Percentiles rank a stretch among this genome's conserved stretches.
phyloP scores from a whole-genome alignment of 106 monocot genomes.

The Allium fistulosum region DNA sequence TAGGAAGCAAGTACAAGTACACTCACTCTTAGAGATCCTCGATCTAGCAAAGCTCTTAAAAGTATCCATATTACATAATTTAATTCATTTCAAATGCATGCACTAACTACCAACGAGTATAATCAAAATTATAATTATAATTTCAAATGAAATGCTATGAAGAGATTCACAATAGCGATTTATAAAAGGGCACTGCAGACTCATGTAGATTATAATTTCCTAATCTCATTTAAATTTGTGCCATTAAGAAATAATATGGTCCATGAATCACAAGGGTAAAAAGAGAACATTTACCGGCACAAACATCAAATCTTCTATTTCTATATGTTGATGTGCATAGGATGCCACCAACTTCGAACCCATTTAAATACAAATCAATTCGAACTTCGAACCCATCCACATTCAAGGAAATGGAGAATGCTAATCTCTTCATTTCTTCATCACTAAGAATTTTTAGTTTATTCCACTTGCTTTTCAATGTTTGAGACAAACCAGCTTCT shows the following conservation, averaged over 20 bases:
- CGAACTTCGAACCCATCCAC: slow-evolving; percentile 31
- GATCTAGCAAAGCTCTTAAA: neutral
- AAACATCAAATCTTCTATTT: slow-evolving; percentile 73
- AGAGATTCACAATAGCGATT: neutral
- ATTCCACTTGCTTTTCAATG: slow-evolving; percentile 19
- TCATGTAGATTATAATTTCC: neutral
- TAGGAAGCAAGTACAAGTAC: too few species aligned
- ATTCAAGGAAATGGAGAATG: slow-evolving; percentile 24
- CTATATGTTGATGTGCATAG: slow-evolving; percentile 86
- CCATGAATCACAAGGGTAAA: neutral
- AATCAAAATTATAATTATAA: neutral
- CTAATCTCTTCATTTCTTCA: slow-evolving; percentile 16
- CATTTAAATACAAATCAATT: slow-evolving; percentile 87
- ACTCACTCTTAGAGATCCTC: too few species aligned
- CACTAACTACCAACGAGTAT: neutral
- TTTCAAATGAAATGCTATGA: neutral
- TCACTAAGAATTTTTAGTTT: slow-evolving; percentile 19
- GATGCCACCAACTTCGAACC: slow-evolving; percentile 86
- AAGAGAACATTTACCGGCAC: slow-evolving; percentile 61
- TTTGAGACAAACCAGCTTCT: slow-evolving; percentile 24
- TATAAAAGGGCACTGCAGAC: neutral
- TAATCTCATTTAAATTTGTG: neutral
- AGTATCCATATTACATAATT: too few species aligned
- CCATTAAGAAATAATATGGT: neutral
- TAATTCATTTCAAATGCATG: too few species aligned